Base-by-base conservation (phyloP, 805 yeast genomes). In the Lipomyces kockii region DNA sequence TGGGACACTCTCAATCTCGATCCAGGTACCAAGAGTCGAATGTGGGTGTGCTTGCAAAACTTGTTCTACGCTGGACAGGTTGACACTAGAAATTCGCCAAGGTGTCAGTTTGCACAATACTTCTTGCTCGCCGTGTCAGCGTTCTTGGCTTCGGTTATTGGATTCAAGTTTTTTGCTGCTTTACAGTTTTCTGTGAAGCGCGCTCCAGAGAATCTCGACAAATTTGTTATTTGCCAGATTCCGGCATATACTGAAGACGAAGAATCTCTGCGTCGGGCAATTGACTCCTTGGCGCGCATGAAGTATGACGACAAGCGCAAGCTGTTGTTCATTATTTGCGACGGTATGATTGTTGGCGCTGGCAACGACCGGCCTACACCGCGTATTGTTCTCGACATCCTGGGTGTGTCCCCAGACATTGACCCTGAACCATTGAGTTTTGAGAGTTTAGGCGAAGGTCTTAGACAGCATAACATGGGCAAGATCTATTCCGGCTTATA, bases 161-260 rank as follows among this genome's bases (percentile, higher is more conserved):
- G 72, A 3, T 62, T 79, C 67, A 80, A 80, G 71, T 81, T 81
- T 67, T 14, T 80, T 20, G 82, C 83, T 2, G 83, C 83, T 0
- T 66, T 80, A 58, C 83, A 80, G 64, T 80, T 80, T 63, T 75
- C 78, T 9, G 66, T 74, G 57, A 75, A 68, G 62, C 72, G 71
- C 35, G 71, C 70, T 43, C 81, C 83, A 1, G 83, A 81, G 27
- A 80, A 79, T 34, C 68, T 80, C 11, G 81, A 80, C 63, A 72
- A 76, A 65, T 81, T 80, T 61, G 74, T 80, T 56, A 79, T 80
- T 32, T 78, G 81, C 62, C 83, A 81, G 70, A 84, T 86, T 14
- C 87, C 89, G 2, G 87, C 86, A 58, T 86, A 86, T 73, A 85
- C 89, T 9, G 89, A 86, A 75, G 89, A 85, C 73, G 87, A 83